phyloP scores from a whole-genome alignment of 2,329 filamentous ascomycete genomes.

The Piedraia hortae region DNA sequence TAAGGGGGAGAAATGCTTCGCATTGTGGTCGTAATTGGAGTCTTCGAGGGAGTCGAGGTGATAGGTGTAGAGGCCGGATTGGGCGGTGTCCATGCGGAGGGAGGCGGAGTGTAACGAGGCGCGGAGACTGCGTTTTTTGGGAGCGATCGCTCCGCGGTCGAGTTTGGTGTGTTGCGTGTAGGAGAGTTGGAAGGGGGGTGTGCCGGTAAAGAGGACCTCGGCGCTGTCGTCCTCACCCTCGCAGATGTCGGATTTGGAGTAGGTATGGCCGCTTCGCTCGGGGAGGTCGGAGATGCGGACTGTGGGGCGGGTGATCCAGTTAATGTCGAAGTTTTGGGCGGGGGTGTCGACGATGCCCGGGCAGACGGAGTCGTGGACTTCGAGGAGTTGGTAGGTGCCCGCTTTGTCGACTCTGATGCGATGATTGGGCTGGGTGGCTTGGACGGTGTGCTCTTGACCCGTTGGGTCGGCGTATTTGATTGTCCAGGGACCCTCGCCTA shows the following conservation, averaged over 20 bases:
- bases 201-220: slow-evolving; percentile 50
- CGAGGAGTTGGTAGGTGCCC: slow-evolving; percentile 55
- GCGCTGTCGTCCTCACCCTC: slow-evolving; percentile 83
- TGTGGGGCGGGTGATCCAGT: slow-evolving; percentile 60
- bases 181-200: slow-evolving; percentile 54
- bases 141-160: slow-evolving; percentile 32
- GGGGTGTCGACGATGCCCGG: slow-evolving; percentile 51
- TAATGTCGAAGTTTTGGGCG: slow-evolving; percentile 49
- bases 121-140: slow-evolving; percentile 42
- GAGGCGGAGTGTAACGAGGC: slow-evolving; percentile 49
- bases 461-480: slow-evolving; percentile 35
- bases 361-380: slow-evolving; percentile 54
- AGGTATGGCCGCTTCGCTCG: slow-evolving; percentile 23
- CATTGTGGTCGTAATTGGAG: slow-evolving; percentile 54
- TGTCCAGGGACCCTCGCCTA: slow-evolving; percentile 63
- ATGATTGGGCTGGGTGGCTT: slow-evolving; percentile 12
- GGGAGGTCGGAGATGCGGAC: slow-evolving; percentile 35
- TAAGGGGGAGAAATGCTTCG: slow-evolving; percentile 35
- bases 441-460: slow-evolving; percentile 15
- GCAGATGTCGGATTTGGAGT: slow-evolving; percentile 58
- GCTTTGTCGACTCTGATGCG: slow-evolving; percentile 7
- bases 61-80: slow-evolving; percentile 64
- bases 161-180: slow-evolving; percentile 56
- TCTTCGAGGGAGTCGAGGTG: slow-evolving; percentile 62
- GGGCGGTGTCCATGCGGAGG: slow-evolving; percentile 62